Base-by-base conservation (phyloP, 257 asterid genomes). In the Solanum pinnatisectum region DNA sequence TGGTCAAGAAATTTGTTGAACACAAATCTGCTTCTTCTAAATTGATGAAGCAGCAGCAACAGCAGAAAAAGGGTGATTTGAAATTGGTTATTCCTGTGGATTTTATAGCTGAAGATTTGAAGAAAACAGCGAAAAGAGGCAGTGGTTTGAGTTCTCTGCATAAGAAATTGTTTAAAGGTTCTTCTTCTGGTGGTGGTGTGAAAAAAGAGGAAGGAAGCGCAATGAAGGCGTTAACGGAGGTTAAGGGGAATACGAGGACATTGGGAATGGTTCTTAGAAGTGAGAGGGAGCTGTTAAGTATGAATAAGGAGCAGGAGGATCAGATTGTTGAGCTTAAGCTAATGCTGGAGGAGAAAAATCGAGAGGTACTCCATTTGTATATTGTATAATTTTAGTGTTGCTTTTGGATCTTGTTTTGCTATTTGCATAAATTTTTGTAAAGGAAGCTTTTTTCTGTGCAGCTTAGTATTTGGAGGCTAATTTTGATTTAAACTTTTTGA, bases 241-340 rank as follows among this genome's bases (percentile, higher is more conserved):
- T 96, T 35, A 96, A 94, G 84, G 92, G 92, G 37, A 97, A 96
- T 74, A 94, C 99, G 68, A 94, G 99, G 92, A 97, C 98, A 46
- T 90, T 97, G 84, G 98, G 96, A 4, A 97, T 95, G 99, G 99
- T 96, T 88, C 88, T 97, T 92, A 94, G 98, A 93, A 96, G 99
- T 89, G 99, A 97, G 94, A 93, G 99, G 95, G 99, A 96, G 94
- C 90, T 97, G 10, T 79, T 97, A 93, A 94, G 89, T 87, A 77
- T 89, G 93, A 95, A 92, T 22, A 94, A 96, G 87, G 96, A 95
- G 49, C 98, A 93, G 87, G 99, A 95, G 89, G 86, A 87, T 42
- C 89, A 92, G 90, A 94, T 97, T 90, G 84, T 93, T 32, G 93
- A 94, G 88, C 95, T 97, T 59, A 95, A 91, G 89, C 30, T 88